A percentile compares a stretch with the other conserved stretches of the same genome.
phyloP scores from a whole-genome alignment of 345 rosid genomes.

The Sonneratia caseolaris region DNA sequence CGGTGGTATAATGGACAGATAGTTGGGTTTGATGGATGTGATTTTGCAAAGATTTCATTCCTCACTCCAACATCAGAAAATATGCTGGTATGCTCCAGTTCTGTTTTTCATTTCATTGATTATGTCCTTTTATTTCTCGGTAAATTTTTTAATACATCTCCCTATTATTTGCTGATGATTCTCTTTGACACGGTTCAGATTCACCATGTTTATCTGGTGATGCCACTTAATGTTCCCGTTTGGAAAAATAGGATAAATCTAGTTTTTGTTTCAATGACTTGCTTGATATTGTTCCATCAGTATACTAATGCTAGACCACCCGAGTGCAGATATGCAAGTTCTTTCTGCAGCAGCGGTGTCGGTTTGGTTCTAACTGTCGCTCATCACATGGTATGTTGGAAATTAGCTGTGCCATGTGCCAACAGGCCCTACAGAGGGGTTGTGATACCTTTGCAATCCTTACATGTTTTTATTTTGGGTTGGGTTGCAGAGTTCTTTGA shows the following conservation, averaged over 20 bases:
- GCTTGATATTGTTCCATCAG: slow-evolving; percentile 4
- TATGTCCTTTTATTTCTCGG: not conserved
- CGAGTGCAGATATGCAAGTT: slow-evolving; percentile 96
- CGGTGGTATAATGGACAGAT: slow-evolving; percentile 89
- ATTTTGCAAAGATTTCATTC: slow-evolving; percentile 63
- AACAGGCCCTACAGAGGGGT: slow-evolving; percentile 2
- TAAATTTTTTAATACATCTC: not conserved
- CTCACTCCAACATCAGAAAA: slow-evolving; percentile 78
- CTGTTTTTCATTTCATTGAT: not conserved
- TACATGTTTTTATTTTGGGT: not conserved
- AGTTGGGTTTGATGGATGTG: slow-evolving; percentile 42
- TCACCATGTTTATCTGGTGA: not conserved
- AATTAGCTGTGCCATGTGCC: slow-evolving; percentile 8
- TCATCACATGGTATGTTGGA: slow-evolving; percentile 76
- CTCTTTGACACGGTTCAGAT: not conserved
- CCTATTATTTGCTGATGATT: not conserved
- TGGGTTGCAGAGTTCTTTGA: not conserved
- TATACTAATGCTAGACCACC: slow-evolving; percentile 42
- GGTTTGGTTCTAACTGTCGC: slow-evolving; percentile 89
- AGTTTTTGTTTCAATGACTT: not conserved
- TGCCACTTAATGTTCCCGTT: not conserved
- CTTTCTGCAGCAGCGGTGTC: slow-evolving; percentile 92
- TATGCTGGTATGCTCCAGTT: slow-evolving; percentile 53
- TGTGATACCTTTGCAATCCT: not conserved
- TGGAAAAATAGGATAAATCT: not conserved